phyloP scores from a whole-genome alignment of 129 eudicot genomes.

The Centrapalus pauciflorus region DNA sequence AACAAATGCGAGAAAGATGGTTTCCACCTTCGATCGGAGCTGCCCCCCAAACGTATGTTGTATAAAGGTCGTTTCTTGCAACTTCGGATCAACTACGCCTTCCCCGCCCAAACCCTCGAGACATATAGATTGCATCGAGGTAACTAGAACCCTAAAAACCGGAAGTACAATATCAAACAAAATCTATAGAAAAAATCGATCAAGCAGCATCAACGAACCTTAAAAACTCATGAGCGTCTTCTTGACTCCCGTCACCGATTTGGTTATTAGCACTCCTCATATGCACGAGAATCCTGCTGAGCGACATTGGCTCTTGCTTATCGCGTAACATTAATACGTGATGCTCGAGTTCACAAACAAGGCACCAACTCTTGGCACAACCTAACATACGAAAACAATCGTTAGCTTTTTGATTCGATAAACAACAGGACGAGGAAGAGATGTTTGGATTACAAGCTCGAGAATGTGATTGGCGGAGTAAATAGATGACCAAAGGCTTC shows the following conservation, averaged over 20 bases:
- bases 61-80: constrained; percentile 93
- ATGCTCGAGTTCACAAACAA: constrained; percentile 92
- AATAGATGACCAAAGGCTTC: constrained; percentile 73
- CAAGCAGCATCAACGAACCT: constrained; percentile 46
- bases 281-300: constrained; percentile 63
- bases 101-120: constrained; percentile 86
- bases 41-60: constrained; percentile 90
- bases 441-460: constrained; percentile 47
- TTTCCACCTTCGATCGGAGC: constrained; percentile 79
- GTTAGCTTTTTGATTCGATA: too few relatives aligned
- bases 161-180: constrained; percentile 2
- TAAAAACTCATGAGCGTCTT: constrained; percentile 96
- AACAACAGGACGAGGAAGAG: constrained; percentile 2
- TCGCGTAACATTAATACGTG: constrained; percentile 57
- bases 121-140: constrained; percentile 96
- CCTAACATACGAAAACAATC: too few relatives aligned
- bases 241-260: constrained; percentile 88
- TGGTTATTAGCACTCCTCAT: constrained; percentile 64
- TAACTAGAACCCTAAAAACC: constrained; percentile 64
- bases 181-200: background rate
- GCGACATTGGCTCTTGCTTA: constrained; percentile 70
- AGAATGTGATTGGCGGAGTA: constrained; percentile 79
- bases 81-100: constrained; percentile 50
- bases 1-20: constrained; percentile 6
- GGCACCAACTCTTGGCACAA: constrained; percentile 72